These are phyloP conservation scores for Knoxdaviesia capensis DNA, from an alignment of 2,329 filamentous ascomycete genomes.

Conservation along the genomic window DNA sequence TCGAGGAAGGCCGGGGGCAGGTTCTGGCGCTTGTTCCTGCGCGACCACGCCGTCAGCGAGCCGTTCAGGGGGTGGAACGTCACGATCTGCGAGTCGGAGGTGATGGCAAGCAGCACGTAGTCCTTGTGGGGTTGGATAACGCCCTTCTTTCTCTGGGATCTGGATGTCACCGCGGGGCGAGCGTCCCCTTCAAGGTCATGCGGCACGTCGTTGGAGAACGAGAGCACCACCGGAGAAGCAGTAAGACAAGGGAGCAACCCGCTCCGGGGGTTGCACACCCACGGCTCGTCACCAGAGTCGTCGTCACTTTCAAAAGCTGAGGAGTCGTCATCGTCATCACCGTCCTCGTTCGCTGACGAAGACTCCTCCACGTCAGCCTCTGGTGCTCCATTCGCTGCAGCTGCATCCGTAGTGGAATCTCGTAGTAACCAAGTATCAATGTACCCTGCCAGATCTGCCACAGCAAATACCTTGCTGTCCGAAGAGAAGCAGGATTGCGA, in stretches of 20 bases:
- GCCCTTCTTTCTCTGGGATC: neutral
- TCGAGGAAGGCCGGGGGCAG: conserved; percentile 57
- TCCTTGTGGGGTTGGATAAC: conserved; percentile 13
- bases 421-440: conserved; percentile 71
- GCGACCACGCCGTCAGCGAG: conserved; percentile 65
- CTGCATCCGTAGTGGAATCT: conserved; percentile 14
- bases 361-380: conserved; percentile 14
- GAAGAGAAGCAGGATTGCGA: conserved; percentile 58
- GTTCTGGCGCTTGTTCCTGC: conserved; percentile 55
- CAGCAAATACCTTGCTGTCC: conserved; percentile 60
- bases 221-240: conserved; percentile 43
- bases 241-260: conserved; percentile 49
- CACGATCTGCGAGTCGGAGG: conserved; percentile 39
- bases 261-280: conserved; percentile 55
- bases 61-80: conserved; percentile 66
- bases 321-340: conserved; percentile 19
- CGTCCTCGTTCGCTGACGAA: conserved; percentile 18
- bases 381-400: conserved; percentile 11
- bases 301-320: conserved; percentile 12
- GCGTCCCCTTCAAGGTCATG: neutral
- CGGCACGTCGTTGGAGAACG: conserved; percentile 39
- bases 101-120: conserved; percentile 32
- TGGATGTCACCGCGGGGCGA: neutral
- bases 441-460: conserved; percentile 65
- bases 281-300: conserved; percentile 33